Base-by-base conservation (phyloP, 176 grass and related monocot species). In the Rhynchospora tenuis region DNA sequence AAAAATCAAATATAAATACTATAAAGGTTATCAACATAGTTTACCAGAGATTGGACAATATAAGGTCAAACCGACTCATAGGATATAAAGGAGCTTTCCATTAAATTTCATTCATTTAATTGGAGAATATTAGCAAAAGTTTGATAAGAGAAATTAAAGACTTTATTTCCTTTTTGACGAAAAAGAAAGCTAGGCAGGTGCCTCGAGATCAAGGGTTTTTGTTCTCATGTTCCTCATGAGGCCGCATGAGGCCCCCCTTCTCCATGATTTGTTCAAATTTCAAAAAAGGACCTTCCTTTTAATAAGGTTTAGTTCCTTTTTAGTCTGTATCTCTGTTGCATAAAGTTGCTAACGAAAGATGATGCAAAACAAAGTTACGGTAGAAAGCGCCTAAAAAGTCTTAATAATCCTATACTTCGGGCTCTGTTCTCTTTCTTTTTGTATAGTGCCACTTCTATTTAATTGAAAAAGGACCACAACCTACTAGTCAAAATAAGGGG, bases 311-410 rank as follows among this genome's bases (percentile, higher is more conserved):
- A 55, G 52, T 26, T 51, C n/a, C 43, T 52, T 64, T 82, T 29
- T 67, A 5, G 9, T 82, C 59, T 67, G 42, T 67, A 28, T 64
- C 55, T 65, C 47, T 82, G 80, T 82, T 82, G 61, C 61, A 28
- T 65, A 82, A 82, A 82, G 80, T 82, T 50, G 43, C 43, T 48
- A 74, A 82, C 23, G 45, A 55, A 76, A 76, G 48, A 77, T 77
- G 14, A 56, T 56, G 24, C 73, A 77, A 56, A 29, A 55, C 6
- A 17, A 52, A 55, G 47, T 29, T 47, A 76, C 72, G 23, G 48
- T 76, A 76, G 72, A 76, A 76, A 76, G 72, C 14, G 72, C 72
- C 48, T 76, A 54, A 76, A 76, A 55, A 55, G 72, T 23, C 46
- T 48, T 24, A 73, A 51, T 26, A 51, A 13, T 51, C 70, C 44